Conservation (phyloP, 345 rosid genomes). For the Cardamine resedifolia region DNA sequence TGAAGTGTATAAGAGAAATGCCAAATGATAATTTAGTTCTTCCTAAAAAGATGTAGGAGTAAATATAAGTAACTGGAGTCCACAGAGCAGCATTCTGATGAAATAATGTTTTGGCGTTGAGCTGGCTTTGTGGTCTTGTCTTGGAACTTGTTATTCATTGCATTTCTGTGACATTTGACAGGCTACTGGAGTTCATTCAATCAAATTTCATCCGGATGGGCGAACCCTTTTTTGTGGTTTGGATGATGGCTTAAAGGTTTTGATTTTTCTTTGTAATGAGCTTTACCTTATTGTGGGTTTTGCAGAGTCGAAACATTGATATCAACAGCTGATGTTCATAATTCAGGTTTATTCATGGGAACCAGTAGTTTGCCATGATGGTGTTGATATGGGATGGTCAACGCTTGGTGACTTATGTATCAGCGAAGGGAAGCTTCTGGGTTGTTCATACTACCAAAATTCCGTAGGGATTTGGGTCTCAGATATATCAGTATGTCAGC, state of each 20-base stretch:
- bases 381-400: slow-evolving; percentile 92
- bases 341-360: slow-evolving; percentile 98
- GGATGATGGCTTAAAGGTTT: slow-evolving; percentile 88
- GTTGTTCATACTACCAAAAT: slow-evolving; percentile 78
- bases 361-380: slow-evolving; percentile 85
- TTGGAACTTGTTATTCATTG: neutral
- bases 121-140: neutral
- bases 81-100: slow-evolving; percentile 13
- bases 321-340: slow-evolving; percentile 17
- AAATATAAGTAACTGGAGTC: neutral
- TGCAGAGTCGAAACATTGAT: slow-evolving; percentile 7
- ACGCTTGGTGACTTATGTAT: slow-evolving; percentile 86
- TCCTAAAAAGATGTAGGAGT: neutral
- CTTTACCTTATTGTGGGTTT: neutral
- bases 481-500: slow-evolving; percentile 62
- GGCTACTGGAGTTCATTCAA: slow-evolving; percentile 75
- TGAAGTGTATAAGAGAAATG: neutral
- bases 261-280: slow-evolving; percentile 18
- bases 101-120: neutral
- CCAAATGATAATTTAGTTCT: neutral
- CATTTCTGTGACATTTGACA: slow-evolving; percentile 35
- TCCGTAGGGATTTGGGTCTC: slow-evolving; percentile 93
- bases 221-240: slow-evolving; percentile 86
- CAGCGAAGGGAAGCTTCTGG: slow-evolving; percentile 81
- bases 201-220: slow-evolving; percentile 89